Evolutionary conservation across 2,329 filamentous ascomycete genomes (phyloP).

Genomic region (Aureobasidium mangrovei): DNA sequence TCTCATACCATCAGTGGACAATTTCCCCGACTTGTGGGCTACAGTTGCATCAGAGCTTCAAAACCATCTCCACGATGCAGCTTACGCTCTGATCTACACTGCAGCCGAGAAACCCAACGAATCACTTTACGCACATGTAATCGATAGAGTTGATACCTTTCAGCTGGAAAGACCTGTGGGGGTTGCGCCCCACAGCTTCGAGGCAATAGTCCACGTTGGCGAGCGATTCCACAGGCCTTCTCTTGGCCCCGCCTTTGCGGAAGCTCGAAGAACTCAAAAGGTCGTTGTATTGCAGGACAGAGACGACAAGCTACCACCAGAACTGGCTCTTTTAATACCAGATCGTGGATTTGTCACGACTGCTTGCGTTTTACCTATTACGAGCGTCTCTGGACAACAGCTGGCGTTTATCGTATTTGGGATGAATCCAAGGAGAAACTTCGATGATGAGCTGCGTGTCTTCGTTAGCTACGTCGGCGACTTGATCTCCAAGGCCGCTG

Average conservation of each 20-base stretch:
- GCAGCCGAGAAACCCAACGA: slow-evolving; percentile 12
- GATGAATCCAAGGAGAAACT: slow-evolving; percentile 30
- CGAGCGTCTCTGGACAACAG: slow-evolving; percentile 26
- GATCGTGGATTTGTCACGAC: slow-evolving; percentile 12
- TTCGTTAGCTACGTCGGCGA: slow-evolving; percentile 31
- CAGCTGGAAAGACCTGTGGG: slow-evolving; percentile 17
- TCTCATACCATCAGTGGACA: slow-evolving; percentile 3
- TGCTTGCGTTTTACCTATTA: slow-evolving; percentile 16
- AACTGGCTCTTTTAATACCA: slow-evolving; percentile 11
- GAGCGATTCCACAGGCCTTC: not conserved
- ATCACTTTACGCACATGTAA: not conserved
- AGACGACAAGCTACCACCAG: slow-evolving; percentile 8
- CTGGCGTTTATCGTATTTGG: slow-evolving; percentile 34
- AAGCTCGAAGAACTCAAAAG: slow-evolving; percentile 11
- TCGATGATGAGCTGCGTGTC: slow-evolving; percentile 31
- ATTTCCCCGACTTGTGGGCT: slow-evolving; percentile 14
- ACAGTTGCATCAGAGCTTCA: slow-evolving; percentile 12
- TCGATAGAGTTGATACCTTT: slow-evolving; percentile 2
- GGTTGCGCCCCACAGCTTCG: not conserved
- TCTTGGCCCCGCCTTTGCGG: slow-evolving; percentile 8
- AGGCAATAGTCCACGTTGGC: slow-evolving; percentile 13
- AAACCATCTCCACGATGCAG: slow-evolving; percentile 8
- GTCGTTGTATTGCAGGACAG: slow-evolving; percentile 1
- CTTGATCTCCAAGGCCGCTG: slow-evolving; percentile 31
- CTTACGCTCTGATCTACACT: slow-evolving; percentile 16